Evolutionary conservation across 768 basidiomycete genomes (phyloP), one percentile per base, ranked within the genome.

Genomic region (Termitomyces sp.): DNA sequence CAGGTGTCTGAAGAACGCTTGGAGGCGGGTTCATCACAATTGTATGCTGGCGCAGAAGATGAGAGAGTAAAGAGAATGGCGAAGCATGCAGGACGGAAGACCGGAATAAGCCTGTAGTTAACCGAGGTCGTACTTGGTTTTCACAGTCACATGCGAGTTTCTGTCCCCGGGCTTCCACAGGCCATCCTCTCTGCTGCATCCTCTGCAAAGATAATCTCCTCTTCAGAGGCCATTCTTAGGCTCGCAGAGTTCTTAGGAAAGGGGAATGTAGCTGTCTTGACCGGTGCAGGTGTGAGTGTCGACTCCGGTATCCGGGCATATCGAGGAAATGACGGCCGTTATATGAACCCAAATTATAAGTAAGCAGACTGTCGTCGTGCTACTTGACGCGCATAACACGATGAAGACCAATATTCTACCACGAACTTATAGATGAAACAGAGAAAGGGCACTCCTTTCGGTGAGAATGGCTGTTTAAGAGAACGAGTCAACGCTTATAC

Each of bases 291-390:
- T 7, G 92, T 97, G 65, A 92, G 91, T 71, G 95, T 98, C 33
- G 96, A 98, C 73, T 93, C 91, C 32, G 96, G 96, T 49, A 96
- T 98, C 62, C 81, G 93, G 65, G 94, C 95, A n/a, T 97, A 98
- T 74, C 79, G 95, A 60, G 95, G 95, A 42, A 71, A 79, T 63
- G 91, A 96, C 69, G 95, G 95, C 16, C 78, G 88, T 64, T 94
- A 94, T 73, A 85, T 91, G 85, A 92, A 94, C 68, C 91, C 90
- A n/a, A 89, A 93, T 72, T 93, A 91, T 79, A 89, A 87, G 91
- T 92, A 68, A 66, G 84, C 38, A 32, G 22, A 39, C 46, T 38
- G 33, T 55, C 16, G 33, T 59, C 38, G 35, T 16, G 16, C 35
- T 60, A 56, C n/a, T 46, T 59, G n/a, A 45, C 48, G 63, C 42